Percentiles rank a stretch among this genome's conserved stretches.
Evolutionary conservation across 768 basidiomycete genomes (phyloP).

Genomic region (Daedalea quercina): DNA sequence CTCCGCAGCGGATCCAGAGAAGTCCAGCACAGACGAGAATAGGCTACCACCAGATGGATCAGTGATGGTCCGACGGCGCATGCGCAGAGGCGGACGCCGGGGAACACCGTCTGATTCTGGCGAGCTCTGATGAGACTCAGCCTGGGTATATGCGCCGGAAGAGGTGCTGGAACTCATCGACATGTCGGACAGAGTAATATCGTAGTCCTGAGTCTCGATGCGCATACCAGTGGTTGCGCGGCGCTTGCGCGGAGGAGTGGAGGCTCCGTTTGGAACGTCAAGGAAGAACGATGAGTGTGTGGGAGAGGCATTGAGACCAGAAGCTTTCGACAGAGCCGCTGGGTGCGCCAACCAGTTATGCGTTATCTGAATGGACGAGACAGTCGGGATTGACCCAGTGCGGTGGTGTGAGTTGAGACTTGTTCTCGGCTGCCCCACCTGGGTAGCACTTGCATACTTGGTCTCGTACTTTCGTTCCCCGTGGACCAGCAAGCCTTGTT

Average conservation of each 20-base stretch:
- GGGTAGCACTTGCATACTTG: too few relatives aligned
- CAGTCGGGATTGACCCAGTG: constrained; percentile 19
- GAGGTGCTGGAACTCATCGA: too few relatives aligned
- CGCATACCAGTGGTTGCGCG: constrained; percentile 9
- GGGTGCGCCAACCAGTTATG: constrained; percentile 25
- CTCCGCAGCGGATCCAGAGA: constrained; percentile 10
- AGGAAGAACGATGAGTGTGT: constrained; percentile 16
- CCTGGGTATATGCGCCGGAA: background rate
- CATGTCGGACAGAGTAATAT: too few relatives aligned
- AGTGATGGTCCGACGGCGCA: constrained; percentile 20
- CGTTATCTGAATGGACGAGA: constrained; percentile 14
- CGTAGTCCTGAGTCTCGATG: background rate
- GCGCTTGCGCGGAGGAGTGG: constrained; percentile 18
- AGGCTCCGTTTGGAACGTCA: constrained; percentile 14
- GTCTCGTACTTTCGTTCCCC: too few relatives aligned
- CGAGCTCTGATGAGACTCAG: background rate
- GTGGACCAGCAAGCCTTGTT: background rate
- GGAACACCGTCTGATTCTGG: background rate
- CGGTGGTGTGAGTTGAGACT: constrained; percentile 11
- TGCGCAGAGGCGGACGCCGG: constrained; percentile 10
- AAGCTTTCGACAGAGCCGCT: constrained; percentile 18
- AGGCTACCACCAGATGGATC: constrained; percentile 20
- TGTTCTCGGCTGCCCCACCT: constrained; percentile 3
- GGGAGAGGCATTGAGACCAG: background rate
- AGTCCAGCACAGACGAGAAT: constrained; percentile 24